Base-by-base conservation (phyloP, 441 rosid species). In the Melastoma candidum region DNA sequence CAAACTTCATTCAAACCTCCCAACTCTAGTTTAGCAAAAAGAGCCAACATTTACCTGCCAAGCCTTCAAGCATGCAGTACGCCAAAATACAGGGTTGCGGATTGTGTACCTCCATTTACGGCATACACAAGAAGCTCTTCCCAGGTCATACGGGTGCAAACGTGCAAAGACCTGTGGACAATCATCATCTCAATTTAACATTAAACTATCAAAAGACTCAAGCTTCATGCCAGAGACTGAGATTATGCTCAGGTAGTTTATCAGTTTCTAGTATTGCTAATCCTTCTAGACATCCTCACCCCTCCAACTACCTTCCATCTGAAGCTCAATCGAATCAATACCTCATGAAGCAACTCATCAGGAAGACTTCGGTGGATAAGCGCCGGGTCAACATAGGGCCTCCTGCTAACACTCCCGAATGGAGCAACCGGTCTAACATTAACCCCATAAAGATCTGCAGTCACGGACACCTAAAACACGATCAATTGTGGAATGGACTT, bases 311-410 rank as follows among this genome's bases (percentile, higher is more conserved):
- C 41, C 41, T 1, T 8, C 41, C 41, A 32, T 6, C 5, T 4
- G 41, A 32, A 32, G 41, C 41, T 32, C 7, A 32, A 2, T 10
- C 29, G 22, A 54, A 6, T 10, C 55, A 61, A 58, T 76, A 85
- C 98, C 95, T 92, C 96, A 32, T 80, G 77, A 55, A 92, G 90
- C 59, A 92, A 80, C 72, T 92, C 98, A 78, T 92, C 98, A 0
- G 92, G 98, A 71, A 92, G 80, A 75, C 63, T 57, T 26, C 94
- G 87, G 69, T 92, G 96, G 50, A 88, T 67, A 52, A 78, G 71
- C 8, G 96, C 90, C 0, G 93, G 80, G 69, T 88, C 95, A 64
- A 69, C 69, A 59, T 61, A 64, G 0, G 81, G 82, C 56, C 69
- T 80, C 65, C 90, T 65, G 59, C 89, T 79, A 27, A 71, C 69